Percentiles rank a stretch among this genome's conserved stretches.
Evolutionary conservation across 768 basidiomycete species (phyloP).

Genomic region (Pleurotus tuber-regium): DNA sequence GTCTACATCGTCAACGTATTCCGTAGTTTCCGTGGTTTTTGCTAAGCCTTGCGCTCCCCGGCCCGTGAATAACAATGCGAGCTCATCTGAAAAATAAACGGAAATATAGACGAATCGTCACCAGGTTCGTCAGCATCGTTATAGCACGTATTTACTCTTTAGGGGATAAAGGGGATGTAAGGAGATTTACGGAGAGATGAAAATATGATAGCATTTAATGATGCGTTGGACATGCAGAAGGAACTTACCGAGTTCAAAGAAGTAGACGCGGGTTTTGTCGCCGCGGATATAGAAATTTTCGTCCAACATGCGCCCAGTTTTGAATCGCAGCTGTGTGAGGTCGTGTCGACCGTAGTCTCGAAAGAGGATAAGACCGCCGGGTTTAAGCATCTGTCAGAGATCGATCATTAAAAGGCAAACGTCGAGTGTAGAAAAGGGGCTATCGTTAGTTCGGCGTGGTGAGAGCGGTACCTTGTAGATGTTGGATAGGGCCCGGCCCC

Average conservation of each 20-base stretch:
- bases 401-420: background rate
- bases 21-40: constrained; percentile 27
- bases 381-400: constrained; percentile 77
- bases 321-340: constrained; percentile 93
- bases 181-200: no score
- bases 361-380: constrained; percentile 78
- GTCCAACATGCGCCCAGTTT: constrained; percentile 79
- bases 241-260: constrained; percentile 79
- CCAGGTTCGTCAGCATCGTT: no score
- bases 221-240: no score
- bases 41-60: constrained; percentile 22
- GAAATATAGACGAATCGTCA: no score
- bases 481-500: constrained; percentile 80
- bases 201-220: no score
- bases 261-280: constrained; percentile 96
- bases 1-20: constrained; percentile 35
- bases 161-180: no score
- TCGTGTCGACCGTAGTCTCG: constrained; percentile 97
- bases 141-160: no score
- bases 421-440: no score
- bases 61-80: constrained; percentile 80
- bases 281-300: constrained; percentile 97
- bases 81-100: constrained; percentile 66
- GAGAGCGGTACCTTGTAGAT: constrained; percentile 68
- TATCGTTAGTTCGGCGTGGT: no score